Evolutionary conservation across 1,284 basidiomycete genomes (phyloP).

Genomic region (Vanrija pseudolonga): DNA sequence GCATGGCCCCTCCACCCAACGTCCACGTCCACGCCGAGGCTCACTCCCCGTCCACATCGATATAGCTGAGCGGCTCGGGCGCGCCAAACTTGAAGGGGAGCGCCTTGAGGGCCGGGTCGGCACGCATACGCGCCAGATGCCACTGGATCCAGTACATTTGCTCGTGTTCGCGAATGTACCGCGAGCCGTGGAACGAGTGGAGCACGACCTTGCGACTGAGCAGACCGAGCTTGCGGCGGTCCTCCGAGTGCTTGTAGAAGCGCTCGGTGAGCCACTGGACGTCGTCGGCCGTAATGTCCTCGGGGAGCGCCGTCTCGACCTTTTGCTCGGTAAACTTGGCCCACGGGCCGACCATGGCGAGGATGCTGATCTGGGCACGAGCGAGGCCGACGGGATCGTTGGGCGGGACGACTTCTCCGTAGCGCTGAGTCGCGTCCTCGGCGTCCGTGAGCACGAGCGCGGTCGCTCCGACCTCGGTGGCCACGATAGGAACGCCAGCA

Average conservation of each 20-base stretch:
- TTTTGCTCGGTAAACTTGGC: constrained; percentile 8
- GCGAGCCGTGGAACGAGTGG: constrained; percentile 7
- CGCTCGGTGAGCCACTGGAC: constrained; percentile 10
- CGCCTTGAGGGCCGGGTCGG: constrained; percentile 2
- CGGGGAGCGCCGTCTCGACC: background rate
- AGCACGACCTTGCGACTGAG: constrained; percentile 10
- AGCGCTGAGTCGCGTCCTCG: constrained; percentile 2
- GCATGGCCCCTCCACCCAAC: no score
- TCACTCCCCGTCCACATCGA: background rate
- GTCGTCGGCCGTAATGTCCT: constrained; percentile 8
- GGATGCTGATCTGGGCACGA: constrained; percentile 12
- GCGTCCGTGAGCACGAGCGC: constrained; percentile 13
- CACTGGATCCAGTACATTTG: constrained; percentile 18
- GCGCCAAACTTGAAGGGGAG: constrained; percentile 6
- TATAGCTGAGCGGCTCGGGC: constrained; percentile 1
- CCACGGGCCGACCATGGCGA: constrained; percentile 9
- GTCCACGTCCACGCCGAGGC: no score
- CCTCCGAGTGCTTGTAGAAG: constrained; percentile 8
- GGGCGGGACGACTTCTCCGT: constrained; percentile 11
- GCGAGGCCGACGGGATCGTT: constrained; percentile 9
- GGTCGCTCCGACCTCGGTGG: constrained; percentile 14
- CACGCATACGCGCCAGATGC: constrained; percentile 8
- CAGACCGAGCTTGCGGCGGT: constrained; percentile 11
- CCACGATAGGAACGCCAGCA: constrained; percentile 15
- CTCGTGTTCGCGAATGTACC: constrained; percentile 15